Base-by-base conservation (phyloP, 441 rosid species). In the Adansonia rubrostipa region DNA sequence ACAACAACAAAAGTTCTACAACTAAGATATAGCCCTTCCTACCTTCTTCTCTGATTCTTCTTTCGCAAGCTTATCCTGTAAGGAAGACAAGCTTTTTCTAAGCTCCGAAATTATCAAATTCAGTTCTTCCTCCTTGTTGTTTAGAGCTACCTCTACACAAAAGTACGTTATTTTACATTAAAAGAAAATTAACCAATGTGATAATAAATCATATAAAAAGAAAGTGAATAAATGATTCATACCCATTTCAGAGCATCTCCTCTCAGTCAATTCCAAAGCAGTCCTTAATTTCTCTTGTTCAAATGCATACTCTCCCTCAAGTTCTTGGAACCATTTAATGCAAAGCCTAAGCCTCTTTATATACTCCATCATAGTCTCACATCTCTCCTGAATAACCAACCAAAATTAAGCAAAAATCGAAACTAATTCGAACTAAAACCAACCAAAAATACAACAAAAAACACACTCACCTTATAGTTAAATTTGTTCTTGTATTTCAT, bases 251-350 rank as follows among this genome's bases (percentile, higher is more conserved):
- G 82, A 82, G 11, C 90, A 90, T 82, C 84, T 86, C 81, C 82
- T 88, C 84, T 88, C 90, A 3, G 82, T 85, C 79, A 80, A 72
- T 78, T 85, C 89, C 82, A 91, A 79, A 0, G 88, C 89, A 78
- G 65, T 83, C 79, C 87, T 85, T 79, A 91, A 78, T 76, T 86
- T 87, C 83, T 90, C 89, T 62, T 86, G 93, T 86, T 91, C 93
- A 64, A 87, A 87, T 11, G 90, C 87, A 65, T 86, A 91, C 82
- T 83, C 90, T 45, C 86, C 84, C 84, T 88, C 92, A 3, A 88
- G 90, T 79, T 91, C 93, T 86, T 88, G 96, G 78, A 91, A 89
- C 96, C 96, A 91, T 82, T 80, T 87, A 71, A 91, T 82, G 81
- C 93, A 91, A 71, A 86, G 90, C 83, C 91, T 86, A 71, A 91